Conservation (phyloP, 75 land plant genomes). For the Cupressus sempervirens region DNA sequence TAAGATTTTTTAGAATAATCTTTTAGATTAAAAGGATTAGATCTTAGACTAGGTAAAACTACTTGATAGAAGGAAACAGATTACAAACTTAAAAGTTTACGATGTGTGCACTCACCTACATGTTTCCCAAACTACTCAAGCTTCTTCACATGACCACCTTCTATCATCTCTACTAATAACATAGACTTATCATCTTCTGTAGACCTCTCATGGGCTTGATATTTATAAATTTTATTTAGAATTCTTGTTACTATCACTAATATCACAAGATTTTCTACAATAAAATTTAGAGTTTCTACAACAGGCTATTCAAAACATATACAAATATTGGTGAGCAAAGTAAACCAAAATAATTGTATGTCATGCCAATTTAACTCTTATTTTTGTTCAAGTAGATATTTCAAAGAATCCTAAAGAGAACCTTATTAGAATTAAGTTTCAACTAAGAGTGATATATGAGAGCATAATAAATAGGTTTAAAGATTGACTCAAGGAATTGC, state of each 20-base stretch:
- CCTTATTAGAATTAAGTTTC: no score
- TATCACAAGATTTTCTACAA: neutral
- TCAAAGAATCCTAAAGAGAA: neutral
- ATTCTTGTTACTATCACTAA: neutral
- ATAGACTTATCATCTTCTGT: neutral
- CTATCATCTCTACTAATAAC: neutral
- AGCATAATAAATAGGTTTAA: neutral
- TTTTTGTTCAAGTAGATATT: neutral
- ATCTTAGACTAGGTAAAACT: neutral
- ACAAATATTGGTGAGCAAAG: no score
- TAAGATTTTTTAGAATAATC: neutral
- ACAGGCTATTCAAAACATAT: no score
- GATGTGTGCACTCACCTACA: neutral
- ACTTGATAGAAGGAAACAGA: neutral
- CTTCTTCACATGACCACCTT: neutral
- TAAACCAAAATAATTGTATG: neutral
- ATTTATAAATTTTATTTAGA: neutral
- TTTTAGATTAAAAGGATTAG: neutral
- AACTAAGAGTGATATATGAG: neutral
- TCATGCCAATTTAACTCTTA: neutral
- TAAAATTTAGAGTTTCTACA: no score
- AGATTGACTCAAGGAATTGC: neutral
- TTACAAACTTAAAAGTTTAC: neutral
- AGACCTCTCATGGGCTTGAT: neutral
- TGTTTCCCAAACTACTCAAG: constrained; percentile 3